phyloP scores from a whole-genome alignment of 2,329 filamentous ascomycete species.

The Gaeumannomyces tritici region DNA sequence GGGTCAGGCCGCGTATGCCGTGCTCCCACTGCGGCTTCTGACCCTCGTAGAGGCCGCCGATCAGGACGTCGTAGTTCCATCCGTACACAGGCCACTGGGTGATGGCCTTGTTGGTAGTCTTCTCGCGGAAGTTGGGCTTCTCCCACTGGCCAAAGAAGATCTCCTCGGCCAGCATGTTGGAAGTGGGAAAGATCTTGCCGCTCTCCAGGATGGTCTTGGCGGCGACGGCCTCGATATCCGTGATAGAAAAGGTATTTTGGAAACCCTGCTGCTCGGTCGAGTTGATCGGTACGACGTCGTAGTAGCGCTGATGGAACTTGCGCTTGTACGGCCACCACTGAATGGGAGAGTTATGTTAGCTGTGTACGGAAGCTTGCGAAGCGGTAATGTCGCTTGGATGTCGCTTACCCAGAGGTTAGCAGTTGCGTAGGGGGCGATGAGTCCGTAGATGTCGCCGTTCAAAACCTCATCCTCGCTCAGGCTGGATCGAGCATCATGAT shows the following conservation, averaged over 20 bases:
- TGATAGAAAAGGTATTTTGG: slow-evolving; percentile 41
- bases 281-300: slow-evolving; percentile 32
- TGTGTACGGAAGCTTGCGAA: background rate
- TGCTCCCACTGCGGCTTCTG: slow-evolving; percentile 41
- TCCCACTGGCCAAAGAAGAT: slow-evolving; percentile 39
- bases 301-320: slow-evolving; percentile 44
- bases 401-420: slow-evolving; percentile 37
- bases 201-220: slow-evolving; percentile 33
- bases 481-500: slow-evolving; percentile 12
- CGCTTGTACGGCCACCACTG: slow-evolving; percentile 41
- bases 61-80: slow-evolving; percentile 43
- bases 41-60: slow-evolving; percentile 38
- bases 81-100: slow-evolving; percentile 39
- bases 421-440: slow-evolving; percentile 40
- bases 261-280: slow-evolving; percentile 35
- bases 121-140: slow-evolving; percentile 42
- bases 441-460: slow-evolving; percentile 36
- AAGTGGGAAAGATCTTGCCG: slow-evolving; percentile 34
- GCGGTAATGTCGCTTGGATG: too few relatives aligned
- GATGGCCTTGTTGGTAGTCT: slow-evolving; percentile 32
- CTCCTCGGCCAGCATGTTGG: slow-evolving; percentile 38
- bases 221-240: slow-evolving; percentile 28
- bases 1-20: slow-evolving; percentile 34
- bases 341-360: background rate
- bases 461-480: slow-evolving; percentile 36